Base-by-base conservation (phyloP, 2,329 filamentous ascomycete species). In the Penicillium sp. region DNA sequence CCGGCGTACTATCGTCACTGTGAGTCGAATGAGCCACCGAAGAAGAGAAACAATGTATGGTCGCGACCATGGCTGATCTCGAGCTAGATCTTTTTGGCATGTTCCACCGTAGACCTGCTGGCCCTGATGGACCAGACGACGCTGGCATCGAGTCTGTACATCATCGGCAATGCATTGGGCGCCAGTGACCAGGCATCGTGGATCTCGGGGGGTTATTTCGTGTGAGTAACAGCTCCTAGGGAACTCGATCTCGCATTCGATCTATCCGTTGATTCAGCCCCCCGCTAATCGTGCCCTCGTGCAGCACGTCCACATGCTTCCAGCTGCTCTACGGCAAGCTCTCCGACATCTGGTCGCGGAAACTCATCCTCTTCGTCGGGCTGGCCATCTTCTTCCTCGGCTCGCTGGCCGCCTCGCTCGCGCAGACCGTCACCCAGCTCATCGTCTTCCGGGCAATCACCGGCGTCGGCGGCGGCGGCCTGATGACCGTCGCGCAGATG, bases 271-370 rank as follows among this genome's bases (percentile, higher is more conserved):
- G n/a, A n/a, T n/a, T n/a, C n/a, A n/a, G n/a, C n/a, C n/a, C n/a
- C n/a, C n/a, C n/a, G n/a, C n/a, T n/a, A n/a, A n/a, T n/a, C n/a
- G n/a, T n/a, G n/a, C n/a, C n/a, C n/a, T n/a, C n/a, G n/a, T n/a
- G 17, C 31, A 75, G 89, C 20, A 87, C 86, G 1, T 84, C 80
- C 7, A 83, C 80, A 0, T 75, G 75, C 9, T 84, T 82, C 52
- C 79, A 82, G 55, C 75, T 82, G 34, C 67, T 84, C 3, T 83
- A 83, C 56, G 80, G 80, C 15, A 71, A 78, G 0, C 56, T 81
- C 6, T 80, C 78, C 0, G 79, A 83, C 53, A 75, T 82, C 7
- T 73, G 80, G 44, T 78, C 78, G 11, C 71, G 80, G 11, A 83
- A 83, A 53, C 62, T 71, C 2, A 67, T 83, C 6, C 74, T 78